Evolutionary conservation across 352 stramenopile species (phyloP), one percentile per base, ranked within the genome.

Genomic region (Globisporangium solare): DNA sequence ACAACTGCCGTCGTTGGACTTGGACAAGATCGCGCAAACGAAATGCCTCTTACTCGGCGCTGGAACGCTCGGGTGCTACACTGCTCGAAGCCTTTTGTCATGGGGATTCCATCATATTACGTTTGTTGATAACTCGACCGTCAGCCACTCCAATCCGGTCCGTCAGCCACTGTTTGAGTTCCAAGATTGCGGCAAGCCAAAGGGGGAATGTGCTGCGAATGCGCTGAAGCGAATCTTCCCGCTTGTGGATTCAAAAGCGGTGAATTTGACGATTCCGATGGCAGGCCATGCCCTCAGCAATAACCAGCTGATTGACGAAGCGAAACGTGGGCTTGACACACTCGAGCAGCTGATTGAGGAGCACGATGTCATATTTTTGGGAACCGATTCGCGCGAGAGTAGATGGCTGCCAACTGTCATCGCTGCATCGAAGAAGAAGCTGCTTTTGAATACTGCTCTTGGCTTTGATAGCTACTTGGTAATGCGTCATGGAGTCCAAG

Each of bases 341-440:
- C 76, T 99, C 10, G 77, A 98, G 45, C 52, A 79, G 32, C 70
- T 99, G 7, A 92, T 99, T 43, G 66, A 92, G 20, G 70, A 83
- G 6, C 86, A 97, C 52, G 97, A 99, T 70, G 95, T 98, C 24
- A 68, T 99, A 1, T 99, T 98, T 67, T 60, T 99, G 6, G 83
- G 99, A 1, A 99, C 97, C 6, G 97, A 99, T 73, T 99, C 96
- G 18, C 83, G 97, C 37, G 97, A 99, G 64, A 98, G 88, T 63
- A 82, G 97, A 39, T 99, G 97, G 97, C 70, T 99, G 2, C 97
- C 97, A 11, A 99, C 96, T 21, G 88, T 99, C 6, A 94, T 99
- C 51, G 86, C 85, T 14, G 80, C 89, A 14, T 83, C 89, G 8
- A 89, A 98, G 54, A 74, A 93, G 48, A 99, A 98, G 68, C 68